Evolutionary conservation across 768 basidiomycete species (phyloP).

Genomic region (Mycena galericulata): DNA sequence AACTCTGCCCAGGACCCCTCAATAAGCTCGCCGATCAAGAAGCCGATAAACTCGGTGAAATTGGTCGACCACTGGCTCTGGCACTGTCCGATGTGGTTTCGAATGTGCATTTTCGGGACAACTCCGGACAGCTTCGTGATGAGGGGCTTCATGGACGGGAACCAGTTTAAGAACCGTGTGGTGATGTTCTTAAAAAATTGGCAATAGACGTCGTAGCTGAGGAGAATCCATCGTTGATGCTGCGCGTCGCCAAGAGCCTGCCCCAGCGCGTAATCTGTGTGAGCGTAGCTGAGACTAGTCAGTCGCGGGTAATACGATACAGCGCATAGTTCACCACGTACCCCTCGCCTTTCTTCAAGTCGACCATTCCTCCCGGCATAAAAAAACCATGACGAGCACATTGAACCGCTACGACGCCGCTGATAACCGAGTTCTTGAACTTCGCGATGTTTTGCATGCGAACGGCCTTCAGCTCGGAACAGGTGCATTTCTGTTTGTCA

Average conservation of each 20-base stretch:
- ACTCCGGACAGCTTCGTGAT: slow-evolving; percentile 33
- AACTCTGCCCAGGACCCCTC: slow-evolving; percentile 42
- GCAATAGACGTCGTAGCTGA: slow-evolving; percentile 48
- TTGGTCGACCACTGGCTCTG: slow-evolving; percentile 40
- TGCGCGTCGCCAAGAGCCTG: not conserved
- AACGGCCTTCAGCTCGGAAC: slow-evolving; percentile 40
- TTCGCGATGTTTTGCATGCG: slow-evolving; percentile 44
- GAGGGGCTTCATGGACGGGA: slow-evolving; percentile 20
- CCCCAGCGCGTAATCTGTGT: slow-evolving; percentile 10
- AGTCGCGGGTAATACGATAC: not conserved
- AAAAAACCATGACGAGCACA: slow-evolving; percentile 46
- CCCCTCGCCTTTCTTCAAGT: slow-evolving; percentile 3
- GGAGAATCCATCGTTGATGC: slow-evolving; percentile 33
- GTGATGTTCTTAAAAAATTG: slow-evolving; percentile 29
- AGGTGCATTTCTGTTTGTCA: slow-evolving; percentile 24
- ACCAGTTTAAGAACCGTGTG: slow-evolving; percentile 22
- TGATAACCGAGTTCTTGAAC: slow-evolving; percentile 43
- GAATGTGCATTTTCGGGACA: slow-evolving; percentile 47
- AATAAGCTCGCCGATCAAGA: slow-evolving; percentile 44
- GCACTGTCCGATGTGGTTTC: slow-evolving; percentile 40
- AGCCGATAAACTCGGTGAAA: slow-evolving; percentile 37
- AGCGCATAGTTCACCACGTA: not conserved
- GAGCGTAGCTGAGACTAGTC: not conserved
- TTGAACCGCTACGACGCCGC: slow-evolving; percentile 42
- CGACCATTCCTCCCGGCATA: slow-evolving; percentile 29